Conservation (phyloP, 2,329 filamentous ascomycete species). For the Diaporthe ampelina region DNA sequence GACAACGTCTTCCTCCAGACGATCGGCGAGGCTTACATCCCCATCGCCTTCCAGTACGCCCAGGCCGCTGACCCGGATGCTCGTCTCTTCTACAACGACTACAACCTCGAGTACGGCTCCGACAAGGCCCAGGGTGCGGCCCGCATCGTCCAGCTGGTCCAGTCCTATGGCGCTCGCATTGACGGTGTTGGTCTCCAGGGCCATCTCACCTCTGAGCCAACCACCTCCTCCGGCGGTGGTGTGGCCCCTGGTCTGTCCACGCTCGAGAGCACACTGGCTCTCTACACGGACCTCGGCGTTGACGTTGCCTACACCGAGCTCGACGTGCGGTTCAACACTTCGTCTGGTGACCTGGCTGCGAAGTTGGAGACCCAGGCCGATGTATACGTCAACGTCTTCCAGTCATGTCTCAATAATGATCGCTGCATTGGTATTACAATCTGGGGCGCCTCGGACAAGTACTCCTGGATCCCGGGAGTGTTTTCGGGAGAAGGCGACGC, state of each 20-base stretch:
- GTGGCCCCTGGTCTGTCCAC: conserved; percentile 47
- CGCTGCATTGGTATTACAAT: conserved; percentile 60
- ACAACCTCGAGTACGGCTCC: conserved; percentile 60
- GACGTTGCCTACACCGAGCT: conserved; percentile 68
- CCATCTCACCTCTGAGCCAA: conserved; percentile 62
- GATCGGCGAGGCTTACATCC: conserved; percentile 65
- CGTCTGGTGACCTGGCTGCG: conserved; percentile 51
- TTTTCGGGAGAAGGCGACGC: conserved; percentile 58
- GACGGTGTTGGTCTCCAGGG: conserved; percentile 67
- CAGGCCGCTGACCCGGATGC: conserved; percentile 60
- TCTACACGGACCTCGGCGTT: conserved; percentile 58
- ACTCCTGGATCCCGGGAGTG: conserved; percentile 52
- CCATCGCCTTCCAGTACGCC: conserved; percentile 63
- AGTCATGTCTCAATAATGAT: conserved; percentile 54
- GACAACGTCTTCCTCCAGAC: conserved; percentile 60
- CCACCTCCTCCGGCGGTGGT: conserved; percentile 47
- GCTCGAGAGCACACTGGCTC: conserved; percentile 54
- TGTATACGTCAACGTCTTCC: conserved; percentile 59
- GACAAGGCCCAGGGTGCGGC: conserved; percentile 52
- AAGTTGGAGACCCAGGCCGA: conserved; percentile 55
- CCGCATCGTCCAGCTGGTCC: conserved; percentile 50
- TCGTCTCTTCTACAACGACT: conserved; percentile 69
- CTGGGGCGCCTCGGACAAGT: conserved; percentile 58
- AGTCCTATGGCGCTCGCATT: conserved; percentile 57
- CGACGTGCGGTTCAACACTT: conserved; percentile 60